Percentiles rank a stretch among this genome's conserved stretches.
These are phyloP conservation scores for Pestalotiopsis sp. DNA, from an alignment of 2,329 filamentous ascomycete genomes.

Conservation along the genomic window DNA sequence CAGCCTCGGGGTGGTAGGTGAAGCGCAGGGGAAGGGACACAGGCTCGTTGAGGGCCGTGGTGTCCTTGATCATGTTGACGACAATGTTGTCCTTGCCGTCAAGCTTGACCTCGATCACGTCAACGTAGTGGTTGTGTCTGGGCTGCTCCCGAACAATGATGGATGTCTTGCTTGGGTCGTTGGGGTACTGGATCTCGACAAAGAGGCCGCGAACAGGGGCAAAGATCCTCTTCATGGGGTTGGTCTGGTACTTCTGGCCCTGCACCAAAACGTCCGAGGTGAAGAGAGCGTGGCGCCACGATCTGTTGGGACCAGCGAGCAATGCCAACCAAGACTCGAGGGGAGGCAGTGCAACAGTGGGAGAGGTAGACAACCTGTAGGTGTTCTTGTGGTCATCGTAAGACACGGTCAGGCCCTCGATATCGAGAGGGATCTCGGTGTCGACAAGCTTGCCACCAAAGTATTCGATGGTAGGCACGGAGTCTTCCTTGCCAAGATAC, in stretches of 20 bases:
- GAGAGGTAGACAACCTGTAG: constrained; percentile 78
- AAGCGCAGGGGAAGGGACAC: constrained; percentile 86
- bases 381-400: constrained; percentile 79
- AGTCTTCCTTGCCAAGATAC: constrained; percentile 72
- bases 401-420: constrained; percentile 84
- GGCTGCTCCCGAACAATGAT: constrained; percentile 88
- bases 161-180: constrained; percentile 79
- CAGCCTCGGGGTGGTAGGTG: constrained; percentile 91
- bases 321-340: constrained; percentile 85
- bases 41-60: constrained; percentile 80
- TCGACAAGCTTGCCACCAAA: constrained; percentile 88
- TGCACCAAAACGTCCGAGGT: constrained; percentile 93
- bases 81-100: constrained; percentile 76
- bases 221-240: constrained; percentile 91
- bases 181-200: constrained; percentile 83
- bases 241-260: constrained; percentile 95
- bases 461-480: constrained; percentile 88
- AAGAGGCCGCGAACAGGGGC: constrained; percentile 83
- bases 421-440: constrained; percentile 69
- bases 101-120: constrained; percentile 84
- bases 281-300: constrained; percentile 94
- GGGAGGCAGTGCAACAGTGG: constrained; percentile 74
- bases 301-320: constrained; percentile 81
- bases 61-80: constrained; percentile 90
- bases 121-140: constrained; percentile 81